Conservation (phyloP, 75 land plant genomes). For the Larix kaempferi region DNA sequence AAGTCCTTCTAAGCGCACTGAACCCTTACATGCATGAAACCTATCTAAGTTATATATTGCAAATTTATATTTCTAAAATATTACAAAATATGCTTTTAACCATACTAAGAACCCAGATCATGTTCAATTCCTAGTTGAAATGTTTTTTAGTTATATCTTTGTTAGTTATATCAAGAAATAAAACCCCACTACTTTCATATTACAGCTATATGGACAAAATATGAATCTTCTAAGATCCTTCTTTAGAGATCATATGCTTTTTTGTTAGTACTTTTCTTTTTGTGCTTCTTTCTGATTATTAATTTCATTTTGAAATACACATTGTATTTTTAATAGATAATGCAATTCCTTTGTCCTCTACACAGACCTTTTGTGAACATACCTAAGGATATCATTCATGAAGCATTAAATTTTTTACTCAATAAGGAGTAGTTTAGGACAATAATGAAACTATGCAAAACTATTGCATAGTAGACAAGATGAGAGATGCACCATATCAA, state of each 20-base stretch:
- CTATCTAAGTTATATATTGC: neutral
- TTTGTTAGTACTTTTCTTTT: too few relatives aligned
- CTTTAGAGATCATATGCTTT: too few relatives aligned
- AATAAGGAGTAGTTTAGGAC: slow-evolving; percentile 29
- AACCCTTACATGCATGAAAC: neutral
- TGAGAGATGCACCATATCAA: too few relatives aligned
- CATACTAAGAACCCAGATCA: neutral
- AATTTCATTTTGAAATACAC: too few relatives aligned
- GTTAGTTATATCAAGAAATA: neutral
- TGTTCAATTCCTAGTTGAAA: neutral
- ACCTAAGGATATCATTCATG: slow-evolving; percentile 74
- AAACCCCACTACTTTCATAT: neutral
- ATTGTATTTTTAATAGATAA: neutral
- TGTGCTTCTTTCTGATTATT: too few relatives aligned
- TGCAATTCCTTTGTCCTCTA: neutral
- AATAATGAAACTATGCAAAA: neutral
- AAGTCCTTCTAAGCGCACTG: neutral
- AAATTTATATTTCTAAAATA: neutral
- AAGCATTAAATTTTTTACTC: slow-evolving; percentile 75
- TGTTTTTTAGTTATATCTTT: too few relatives aligned
- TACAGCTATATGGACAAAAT: too few relatives aligned
- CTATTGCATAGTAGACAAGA: too few relatives aligned
- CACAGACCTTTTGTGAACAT: slow-evolving; percentile 97
- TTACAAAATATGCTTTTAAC: neutral
- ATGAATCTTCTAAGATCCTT: too few relatives aligned